These are phyloP conservation scores for Neltuma alba DNA, from an alignment of 306 rosid genomes.

Conservation along the genomic window DNA sequence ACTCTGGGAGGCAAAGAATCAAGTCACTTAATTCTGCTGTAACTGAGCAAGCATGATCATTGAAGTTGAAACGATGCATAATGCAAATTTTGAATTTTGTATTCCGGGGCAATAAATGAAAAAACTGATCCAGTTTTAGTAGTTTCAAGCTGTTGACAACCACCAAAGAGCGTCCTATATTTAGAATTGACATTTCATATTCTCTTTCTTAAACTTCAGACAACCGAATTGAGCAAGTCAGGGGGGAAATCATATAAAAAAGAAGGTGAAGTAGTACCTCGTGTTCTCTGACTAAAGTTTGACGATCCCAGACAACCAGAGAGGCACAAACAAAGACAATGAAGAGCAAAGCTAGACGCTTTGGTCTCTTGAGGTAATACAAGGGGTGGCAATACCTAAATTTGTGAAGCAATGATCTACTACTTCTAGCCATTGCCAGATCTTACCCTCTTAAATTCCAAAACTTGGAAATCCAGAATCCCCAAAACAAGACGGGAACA, in stretches of 20 bases:
- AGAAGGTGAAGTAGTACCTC: slow-evolving; percentile 57
- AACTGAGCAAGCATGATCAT: background rate
- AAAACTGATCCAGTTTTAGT: background rate
- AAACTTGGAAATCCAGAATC: slow-evolving; percentile 13
- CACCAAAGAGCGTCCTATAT: background rate
- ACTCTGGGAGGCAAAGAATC: background rate
- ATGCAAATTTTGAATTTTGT: background rate
- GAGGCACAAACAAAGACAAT: slow-evolving; percentile 64
- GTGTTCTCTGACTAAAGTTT: slow-evolving; percentile 77
- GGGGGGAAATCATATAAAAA: background rate
- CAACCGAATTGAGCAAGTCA: slow-evolving; percentile 17
- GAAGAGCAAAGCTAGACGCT: slow-evolving; percentile 87
- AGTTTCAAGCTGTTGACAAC: background rate
- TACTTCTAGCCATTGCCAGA: slow-evolving; percentile 65
- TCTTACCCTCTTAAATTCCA: background rate
- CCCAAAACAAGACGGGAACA: background rate
- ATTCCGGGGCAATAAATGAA: background rate
- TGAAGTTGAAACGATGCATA: background rate
- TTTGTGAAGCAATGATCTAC: slow-evolving; percentile 59
- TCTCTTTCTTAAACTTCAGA: background rate
- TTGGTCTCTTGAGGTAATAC: slow-evolving; percentile 89
- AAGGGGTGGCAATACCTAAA: slow-evolving; percentile 81
- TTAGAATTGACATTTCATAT: background rate
- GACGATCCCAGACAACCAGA: slow-evolving; percentile 92
- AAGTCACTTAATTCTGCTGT: slow-evolving; percentile 27